Conservation (phyloP, 1,139 yeast genomes). For the Pichia sp. region DNA sequence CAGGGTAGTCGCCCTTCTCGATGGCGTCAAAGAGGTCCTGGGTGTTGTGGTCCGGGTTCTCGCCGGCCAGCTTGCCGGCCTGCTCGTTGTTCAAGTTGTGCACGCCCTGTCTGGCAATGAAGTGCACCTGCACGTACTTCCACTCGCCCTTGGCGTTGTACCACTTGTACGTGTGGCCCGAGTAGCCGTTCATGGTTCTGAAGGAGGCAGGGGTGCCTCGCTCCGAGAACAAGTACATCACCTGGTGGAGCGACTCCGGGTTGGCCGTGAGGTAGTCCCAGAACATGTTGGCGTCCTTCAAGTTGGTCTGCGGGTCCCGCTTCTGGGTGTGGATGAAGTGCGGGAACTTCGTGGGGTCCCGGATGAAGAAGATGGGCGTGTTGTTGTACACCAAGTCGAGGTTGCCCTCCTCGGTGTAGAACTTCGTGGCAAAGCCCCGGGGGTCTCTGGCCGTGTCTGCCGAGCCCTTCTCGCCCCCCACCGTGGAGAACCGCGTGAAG, state of each 20-base stretch:
- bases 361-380: slow-evolving; percentile 81
- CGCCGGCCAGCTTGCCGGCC: slow-evolving; percentile 52
- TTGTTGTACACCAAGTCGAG: slow-evolving; percentile 86
- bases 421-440: slow-evolving; percentile 78
- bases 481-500: slow-evolving; percentile 80
- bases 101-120: slow-evolving; percentile 59
- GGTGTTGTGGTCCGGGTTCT: slow-evolving; percentile 60
- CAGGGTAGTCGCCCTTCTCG: slow-evolving; percentile 55
- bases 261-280: slow-evolving; percentile 69
- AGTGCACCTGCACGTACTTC: slow-evolving; percentile 65
- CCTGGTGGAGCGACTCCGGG: slow-evolving; percentile 61
- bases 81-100: slow-evolving; percentile 53
- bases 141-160: slow-evolving; percentile 59
- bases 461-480: slow-evolving; percentile 82
- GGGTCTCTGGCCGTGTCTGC: slow-evolving; percentile 90
- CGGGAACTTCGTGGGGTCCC: slow-evolving; percentile 87
- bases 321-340: slow-evolving; percentile 87
- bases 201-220: slow-evolving; percentile 68
- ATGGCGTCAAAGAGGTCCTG: slow-evolving; percentile 55
- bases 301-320: slow-evolving; percentile 54
- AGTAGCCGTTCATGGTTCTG: slow-evolving; percentile 69
- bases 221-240: slow-evolving; percentile 61
- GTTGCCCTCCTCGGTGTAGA: slow-evolving; percentile 85
- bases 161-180: slow-evolving; percentile 75
- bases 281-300: slow-evolving; percentile 50